Conservation (phyloP, 768 basidiomycete species). For the Pleurotus eryngii region DNA sequence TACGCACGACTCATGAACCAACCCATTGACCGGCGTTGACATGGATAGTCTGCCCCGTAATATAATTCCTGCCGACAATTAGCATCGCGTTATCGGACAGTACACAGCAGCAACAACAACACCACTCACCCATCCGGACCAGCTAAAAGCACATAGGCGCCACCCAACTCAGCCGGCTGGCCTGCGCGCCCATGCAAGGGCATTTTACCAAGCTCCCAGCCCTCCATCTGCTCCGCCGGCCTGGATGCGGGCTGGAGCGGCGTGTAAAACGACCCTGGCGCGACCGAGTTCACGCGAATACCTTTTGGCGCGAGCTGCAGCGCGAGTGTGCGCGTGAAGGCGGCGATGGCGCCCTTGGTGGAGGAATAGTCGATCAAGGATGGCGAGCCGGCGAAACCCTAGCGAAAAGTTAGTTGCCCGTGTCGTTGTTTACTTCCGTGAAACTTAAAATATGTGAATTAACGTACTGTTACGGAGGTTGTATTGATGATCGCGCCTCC, state of each 20-base stretch:
- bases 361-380: conserved; percentile 43
- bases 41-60: background rate
- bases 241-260: conserved; percentile 57
- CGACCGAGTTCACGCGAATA: conserved; percentile 54
- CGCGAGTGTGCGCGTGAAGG: conserved; percentile 55
- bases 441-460: background rate
- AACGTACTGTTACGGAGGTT: conserved; percentile 47
- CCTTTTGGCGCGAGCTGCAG: conserved; percentile 51
- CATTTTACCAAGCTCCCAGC: conserved; percentile 39
- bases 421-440: no score
- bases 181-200: conserved; percentile 48
- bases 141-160: conserved; percentile 55
- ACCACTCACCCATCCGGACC: background rate
- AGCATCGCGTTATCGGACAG: background rate
- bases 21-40: background rate
- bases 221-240: conserved; percentile 52
- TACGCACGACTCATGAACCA: background rate
- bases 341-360: conserved; percentile 59
- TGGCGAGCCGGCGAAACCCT: conserved; percentile 15
- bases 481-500: conserved; percentile 62
- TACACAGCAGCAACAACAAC: background rate
- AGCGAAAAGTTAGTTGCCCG: background rate
- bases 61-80: background rate
- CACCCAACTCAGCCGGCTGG: conserved; percentile 51
- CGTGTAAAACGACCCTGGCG: conserved; percentile 54